These are phyloP conservation scores for Kwoniella heveanensis DNA, from an alignment of 768 basidiomycete species.

Conservation along the genomic window DNA sequence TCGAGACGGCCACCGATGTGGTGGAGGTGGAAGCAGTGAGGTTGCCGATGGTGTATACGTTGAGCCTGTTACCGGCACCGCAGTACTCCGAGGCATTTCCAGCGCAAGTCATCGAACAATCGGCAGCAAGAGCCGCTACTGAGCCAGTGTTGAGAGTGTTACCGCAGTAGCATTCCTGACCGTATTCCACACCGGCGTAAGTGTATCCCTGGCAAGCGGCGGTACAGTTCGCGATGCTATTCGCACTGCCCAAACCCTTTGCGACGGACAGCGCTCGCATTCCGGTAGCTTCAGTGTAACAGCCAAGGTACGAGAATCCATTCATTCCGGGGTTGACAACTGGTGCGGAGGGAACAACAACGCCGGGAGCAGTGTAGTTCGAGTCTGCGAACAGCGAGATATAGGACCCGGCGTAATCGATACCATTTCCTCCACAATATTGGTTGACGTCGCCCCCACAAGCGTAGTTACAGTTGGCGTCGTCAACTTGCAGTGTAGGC, in stretches of 20 bases:
- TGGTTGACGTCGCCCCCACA: slow-evolving; percentile 31
- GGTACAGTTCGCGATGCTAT: slow-evolving; percentile 60
- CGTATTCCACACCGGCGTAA: slow-evolving; percentile 69
- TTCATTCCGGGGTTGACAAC: slow-evolving; percentile 21
- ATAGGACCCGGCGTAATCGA: slow-evolving; percentile 10
- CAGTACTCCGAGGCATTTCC: slow-evolving; percentile 62
- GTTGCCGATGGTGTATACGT: slow-evolving; percentile 16
- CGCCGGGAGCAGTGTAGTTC: neutral
- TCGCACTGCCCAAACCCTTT: slow-evolving; percentile 20
- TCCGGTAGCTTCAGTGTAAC: slow-evolving; percentile 38
- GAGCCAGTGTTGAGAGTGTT: slow-evolving; percentile 67
- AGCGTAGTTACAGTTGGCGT: slow-evolving; percentile 28
- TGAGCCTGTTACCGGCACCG: slow-evolving; percentile 37
- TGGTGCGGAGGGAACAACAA: slow-evolving; percentile 5
- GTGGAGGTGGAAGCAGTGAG: slow-evolving; percentile 28
- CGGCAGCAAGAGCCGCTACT: slow-evolving; percentile 51
- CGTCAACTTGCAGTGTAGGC: slow-evolving; percentile 19
- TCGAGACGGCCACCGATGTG: slow-evolving; percentile 1
- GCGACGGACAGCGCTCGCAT: slow-evolving; percentile 40
- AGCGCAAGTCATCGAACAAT: slow-evolving; percentile 74
- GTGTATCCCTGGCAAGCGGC: slow-evolving; percentile 66
- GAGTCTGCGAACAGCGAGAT: slow-evolving; percentile 19
- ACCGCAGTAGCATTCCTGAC: slow-evolving; percentile 61
- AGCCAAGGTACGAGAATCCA: slow-evolving; percentile 39
- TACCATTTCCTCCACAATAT: slow-evolving; percentile 28